phyloP scores from a whole-genome alignment of 306 rosid genomes.

The Trichosanthes truncata region DNA sequence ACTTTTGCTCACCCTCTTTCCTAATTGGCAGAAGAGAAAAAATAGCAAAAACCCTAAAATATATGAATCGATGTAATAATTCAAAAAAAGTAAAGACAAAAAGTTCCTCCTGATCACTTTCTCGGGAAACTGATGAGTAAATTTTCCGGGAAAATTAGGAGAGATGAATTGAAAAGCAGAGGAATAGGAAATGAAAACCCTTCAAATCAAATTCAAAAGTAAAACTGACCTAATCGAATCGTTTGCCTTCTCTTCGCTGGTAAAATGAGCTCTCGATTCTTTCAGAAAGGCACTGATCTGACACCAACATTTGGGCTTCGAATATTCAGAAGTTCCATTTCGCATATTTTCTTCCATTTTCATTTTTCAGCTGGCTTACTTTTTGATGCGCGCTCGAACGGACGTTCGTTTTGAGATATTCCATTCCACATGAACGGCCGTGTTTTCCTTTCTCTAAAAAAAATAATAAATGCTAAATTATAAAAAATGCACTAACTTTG shows the following conservation, averaged over 20 bases:
- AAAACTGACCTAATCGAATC: neutral
- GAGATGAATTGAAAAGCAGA: neutral
- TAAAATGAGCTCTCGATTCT: neutral
- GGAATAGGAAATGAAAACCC: neutral
- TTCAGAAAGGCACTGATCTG: neutral
- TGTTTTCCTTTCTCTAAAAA: neutral
- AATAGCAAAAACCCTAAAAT: conserved; percentile 18
- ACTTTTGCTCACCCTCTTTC: conserved; percentile 35
- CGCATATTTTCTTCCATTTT: neutral
- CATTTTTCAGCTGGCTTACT: neutral
- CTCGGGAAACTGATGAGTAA: neutral
- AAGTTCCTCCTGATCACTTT: neutral
- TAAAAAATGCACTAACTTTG: no score
- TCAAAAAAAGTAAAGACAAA: neutral
- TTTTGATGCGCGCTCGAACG: neutral
- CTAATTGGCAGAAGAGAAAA: conserved; percentile 12
- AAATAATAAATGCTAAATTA: no score
- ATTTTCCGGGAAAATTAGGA: neutral
- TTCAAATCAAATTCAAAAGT: neutral
- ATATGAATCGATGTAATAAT: neutral
- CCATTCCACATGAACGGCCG: neutral
- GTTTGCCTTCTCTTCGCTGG: neutral
- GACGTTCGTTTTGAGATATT: neutral
- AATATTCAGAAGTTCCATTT: neutral
- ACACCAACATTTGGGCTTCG: neutral